phyloP scores from a whole-genome alignment of 345 rosid genomes.

The Boechera divaricarpa region DNA sequence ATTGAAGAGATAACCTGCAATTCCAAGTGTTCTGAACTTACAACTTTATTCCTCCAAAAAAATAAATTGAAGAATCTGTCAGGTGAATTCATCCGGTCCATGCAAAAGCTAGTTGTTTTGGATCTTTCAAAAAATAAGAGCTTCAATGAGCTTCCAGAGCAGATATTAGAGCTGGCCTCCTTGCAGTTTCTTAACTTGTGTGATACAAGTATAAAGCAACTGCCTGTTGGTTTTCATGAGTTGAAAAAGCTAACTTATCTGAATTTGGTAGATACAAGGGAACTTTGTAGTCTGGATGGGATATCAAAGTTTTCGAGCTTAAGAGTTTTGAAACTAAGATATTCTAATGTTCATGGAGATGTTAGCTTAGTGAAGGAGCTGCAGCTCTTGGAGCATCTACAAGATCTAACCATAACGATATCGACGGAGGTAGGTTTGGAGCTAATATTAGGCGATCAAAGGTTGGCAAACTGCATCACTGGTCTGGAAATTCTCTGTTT shows the following conservation, averaged over 20 bases:
- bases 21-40: conserved; percentile 33
- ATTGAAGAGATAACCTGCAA: conserved; percentile 19
- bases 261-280: too few relatives aligned
- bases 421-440: neutral
- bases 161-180: conserved; percentile 24
- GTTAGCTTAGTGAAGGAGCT: too few relatives aligned
- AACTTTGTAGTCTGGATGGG: neutral
- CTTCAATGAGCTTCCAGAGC: neutral
- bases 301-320: neutral
- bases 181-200: conserved; percentile 40
- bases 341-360: neutral
- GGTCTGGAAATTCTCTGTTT: fast-evolving
- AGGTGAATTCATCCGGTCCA: neutral
- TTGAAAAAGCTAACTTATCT: too few relatives aligned
- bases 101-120: neutral
- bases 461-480: neutral
- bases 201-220: too few relatives aligned
- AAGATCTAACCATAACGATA: neutral
- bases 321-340: neutral
- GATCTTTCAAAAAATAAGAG: too few relatives aligned
- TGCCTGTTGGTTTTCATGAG: too few relatives aligned
- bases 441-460: neutral
- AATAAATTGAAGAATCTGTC: neutral
- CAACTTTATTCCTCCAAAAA: conserved; percentile 1
- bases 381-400: neutral